Evolutionary conservation across 768 basidiomycete genomes (phyloP).

Genomic region (Coprinellus micaceus): DNA sequence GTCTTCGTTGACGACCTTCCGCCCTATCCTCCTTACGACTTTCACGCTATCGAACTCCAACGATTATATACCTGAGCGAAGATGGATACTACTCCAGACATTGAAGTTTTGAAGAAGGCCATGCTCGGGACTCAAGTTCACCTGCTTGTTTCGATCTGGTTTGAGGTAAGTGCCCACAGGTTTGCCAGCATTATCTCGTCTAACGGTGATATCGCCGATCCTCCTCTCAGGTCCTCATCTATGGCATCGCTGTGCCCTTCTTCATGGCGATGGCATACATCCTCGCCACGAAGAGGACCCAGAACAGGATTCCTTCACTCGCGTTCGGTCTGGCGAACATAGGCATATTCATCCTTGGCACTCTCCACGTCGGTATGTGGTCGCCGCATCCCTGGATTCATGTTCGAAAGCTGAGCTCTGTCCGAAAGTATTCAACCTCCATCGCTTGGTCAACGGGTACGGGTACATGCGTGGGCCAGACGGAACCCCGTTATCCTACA

Average conservation of each 20-base stretch:
- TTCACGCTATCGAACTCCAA: not conserved
- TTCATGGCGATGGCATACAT: constrained; percentile 2
- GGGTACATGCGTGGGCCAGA: constrained; percentile 13
- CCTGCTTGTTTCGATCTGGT: not conserved
- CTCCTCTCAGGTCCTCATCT: not conserved
- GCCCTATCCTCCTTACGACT: no score
- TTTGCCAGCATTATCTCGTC: not conserved
- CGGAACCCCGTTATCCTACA: constrained; percentile 12
- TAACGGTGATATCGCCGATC: not conserved
- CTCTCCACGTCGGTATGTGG: constrained; percentile 15
- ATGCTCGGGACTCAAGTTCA: not conserved
- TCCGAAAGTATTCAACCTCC: constrained; percentile 18
- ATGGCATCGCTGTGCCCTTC: not conserved
- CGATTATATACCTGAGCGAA: no score
- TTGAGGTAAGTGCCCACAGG: not conserved
- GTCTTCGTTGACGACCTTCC: not conserved
- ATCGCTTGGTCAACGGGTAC: constrained; percentile 19
- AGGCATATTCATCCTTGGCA: constrained; percentile 7
- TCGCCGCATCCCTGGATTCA: not conserved
- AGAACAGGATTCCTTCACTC: not conserved
- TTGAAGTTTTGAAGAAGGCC: no score
- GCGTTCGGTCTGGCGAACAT: not conserved
- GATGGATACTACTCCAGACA: no score
- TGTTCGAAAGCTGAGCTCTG: not conserved
- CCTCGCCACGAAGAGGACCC: not conserved